Evolutionary conservation across 139 green algal species (phyloP).

Genomic region (Tetraselmis chui): DNA sequence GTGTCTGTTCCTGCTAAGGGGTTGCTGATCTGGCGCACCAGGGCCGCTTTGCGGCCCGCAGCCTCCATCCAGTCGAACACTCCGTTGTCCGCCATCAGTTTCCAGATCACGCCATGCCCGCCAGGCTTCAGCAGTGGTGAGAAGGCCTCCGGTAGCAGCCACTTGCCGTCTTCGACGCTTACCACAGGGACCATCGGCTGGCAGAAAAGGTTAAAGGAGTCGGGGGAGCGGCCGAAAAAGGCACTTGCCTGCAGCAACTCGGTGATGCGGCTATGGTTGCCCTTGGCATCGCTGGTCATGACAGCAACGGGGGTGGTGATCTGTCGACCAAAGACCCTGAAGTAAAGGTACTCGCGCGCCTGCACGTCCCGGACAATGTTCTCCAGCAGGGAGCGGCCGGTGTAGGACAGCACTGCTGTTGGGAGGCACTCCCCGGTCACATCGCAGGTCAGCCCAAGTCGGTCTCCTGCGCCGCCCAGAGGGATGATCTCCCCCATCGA

Average conservation of each 20-base stretch:
- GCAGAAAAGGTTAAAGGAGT: conserved; percentile 61
- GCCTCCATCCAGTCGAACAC: conserved; percentile 74
- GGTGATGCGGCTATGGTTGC: conserved; percentile 79
- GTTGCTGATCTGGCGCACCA: conserved; percentile 63
- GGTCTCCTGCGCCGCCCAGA: conserved; percentile 87
- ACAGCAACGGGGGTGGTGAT: conserved; percentile 85
- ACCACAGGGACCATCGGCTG: conserved; percentile 95
- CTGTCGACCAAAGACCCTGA: conserved; percentile 65
- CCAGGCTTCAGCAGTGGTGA: conserved; percentile 84
- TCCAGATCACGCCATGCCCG: conserved; percentile 97
- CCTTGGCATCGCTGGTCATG: conserved; percentile 96
- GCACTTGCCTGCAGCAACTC: conserved; percentile 43
- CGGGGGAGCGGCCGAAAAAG: conserved; percentile 78
- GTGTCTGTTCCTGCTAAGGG: conserved; percentile 90
- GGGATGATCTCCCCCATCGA: conserved; percentile 90
- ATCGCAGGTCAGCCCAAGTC: conserved; percentile 81
- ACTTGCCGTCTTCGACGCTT: conserved; percentile 53
- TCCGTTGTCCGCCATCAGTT: conserved; percentile 89
- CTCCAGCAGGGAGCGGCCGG: conserved; percentile 84
- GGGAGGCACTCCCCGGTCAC: conserved; percentile 82
- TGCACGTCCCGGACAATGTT: conserved; percentile 83
- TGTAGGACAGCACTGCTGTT: conserved; percentile 90
- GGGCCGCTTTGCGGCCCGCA: not conserved
- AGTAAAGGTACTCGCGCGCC: conserved; percentile 93
- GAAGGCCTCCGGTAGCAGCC: conserved; percentile 56